These are phyloP conservation scores for Echeveria elegans DNA, from an alignment of 164 flowering plant genomes.

Conservation along the genomic window DNA sequence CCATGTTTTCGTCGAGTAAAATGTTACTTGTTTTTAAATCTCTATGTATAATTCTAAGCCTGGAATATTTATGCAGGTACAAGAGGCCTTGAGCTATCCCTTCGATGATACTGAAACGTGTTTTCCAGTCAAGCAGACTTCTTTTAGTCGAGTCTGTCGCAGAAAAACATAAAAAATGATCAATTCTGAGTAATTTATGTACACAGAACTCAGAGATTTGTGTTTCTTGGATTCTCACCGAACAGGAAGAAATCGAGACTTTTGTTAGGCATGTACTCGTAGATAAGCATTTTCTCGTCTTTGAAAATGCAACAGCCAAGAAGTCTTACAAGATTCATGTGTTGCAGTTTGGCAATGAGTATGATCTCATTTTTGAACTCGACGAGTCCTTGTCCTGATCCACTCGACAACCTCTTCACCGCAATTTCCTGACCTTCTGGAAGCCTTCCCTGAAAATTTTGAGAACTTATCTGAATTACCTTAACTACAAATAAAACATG, in stretches of 20 bases:
- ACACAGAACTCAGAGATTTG: background rate
- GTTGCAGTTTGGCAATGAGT: constrained; percentile 29
- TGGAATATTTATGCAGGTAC: constrained; percentile 29
- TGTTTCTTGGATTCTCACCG: constrained; percentile 12
- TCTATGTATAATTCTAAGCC: constrained; percentile 24
- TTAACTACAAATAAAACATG: background rate
- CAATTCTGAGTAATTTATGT: background rate
- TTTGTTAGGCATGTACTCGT: constrained; percentile 24
- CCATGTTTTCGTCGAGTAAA: constrained; percentile 23
- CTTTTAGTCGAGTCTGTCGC: constrained; percentile 4
- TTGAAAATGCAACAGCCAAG: constrained; percentile 22
- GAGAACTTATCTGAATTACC: background rate
- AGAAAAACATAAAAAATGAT: background rate
- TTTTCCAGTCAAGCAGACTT: constrained; percentile 18
- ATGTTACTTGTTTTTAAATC: constrained; percentile 21
- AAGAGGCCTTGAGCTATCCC: constrained; percentile 29
- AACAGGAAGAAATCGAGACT: constrained; percentile 25
- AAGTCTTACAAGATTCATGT: constrained; percentile 24
- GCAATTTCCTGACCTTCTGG: constrained; percentile 22
- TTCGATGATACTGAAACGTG: constrained; percentile 20
- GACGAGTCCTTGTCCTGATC: constrained; percentile 24
- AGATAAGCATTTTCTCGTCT: constrained; percentile 19
- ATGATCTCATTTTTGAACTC: constrained; percentile 27
- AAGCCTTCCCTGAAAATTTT: constrained; percentile 19
- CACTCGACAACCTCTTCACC: constrained; percentile 20